phyloP scores from a whole-genome alignment of 441 rosid species.

The Eutrema salsugineum region DNA sequence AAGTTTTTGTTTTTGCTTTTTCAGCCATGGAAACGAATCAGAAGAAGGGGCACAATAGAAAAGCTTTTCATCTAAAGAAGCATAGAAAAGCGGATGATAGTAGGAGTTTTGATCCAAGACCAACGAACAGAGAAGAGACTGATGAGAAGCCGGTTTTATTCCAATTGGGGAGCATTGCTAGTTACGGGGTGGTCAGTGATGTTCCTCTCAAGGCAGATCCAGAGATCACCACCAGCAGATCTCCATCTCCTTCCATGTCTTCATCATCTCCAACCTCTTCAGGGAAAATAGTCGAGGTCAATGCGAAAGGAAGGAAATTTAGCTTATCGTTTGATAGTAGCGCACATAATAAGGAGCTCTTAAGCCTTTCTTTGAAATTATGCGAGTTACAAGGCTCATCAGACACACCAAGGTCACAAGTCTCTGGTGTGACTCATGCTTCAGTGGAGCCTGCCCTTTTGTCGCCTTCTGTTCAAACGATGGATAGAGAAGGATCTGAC shows the following conservation, averaged over 20 bases:
- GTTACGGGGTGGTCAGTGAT: conserved; percentile 12
- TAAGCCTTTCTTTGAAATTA: conserved; percentile 14
- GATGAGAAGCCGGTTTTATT: conserved; percentile 30
- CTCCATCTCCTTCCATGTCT: conserved; percentile 13
- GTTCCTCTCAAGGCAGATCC: conserved; percentile 17
- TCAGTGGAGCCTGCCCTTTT: conserved; percentile 6
- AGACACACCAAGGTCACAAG: conserved; percentile 29
- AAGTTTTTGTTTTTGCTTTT: background rate
- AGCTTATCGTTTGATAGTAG: conserved; percentile 14
- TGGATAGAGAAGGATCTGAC: conserved; percentile 55
- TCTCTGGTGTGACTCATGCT: conserved; percentile 38
- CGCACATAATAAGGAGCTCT: conserved; percentile 7
- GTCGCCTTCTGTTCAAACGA: conserved; percentile 52
- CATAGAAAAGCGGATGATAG: conserved; percentile 17
- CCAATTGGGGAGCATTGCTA: conserved; percentile 33
- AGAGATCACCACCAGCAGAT: conserved; percentile 14
- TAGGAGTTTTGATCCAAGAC: conserved; percentile 11
- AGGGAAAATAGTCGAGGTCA: conserved; percentile 27
- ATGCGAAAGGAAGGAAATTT: conserved; percentile 20
- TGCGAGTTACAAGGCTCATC: conserved; percentile 28
- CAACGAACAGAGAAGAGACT: background rate
- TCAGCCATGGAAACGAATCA: conserved; percentile 27
- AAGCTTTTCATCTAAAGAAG: conserved; percentile 25
- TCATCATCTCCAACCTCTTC: conserved; percentile 34
- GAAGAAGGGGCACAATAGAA: conserved; percentile 19